Evolutionary conservation across 2,329 filamentous ascomycete genomes (phyloP).

Genomic region (Escovopsis weberi): DNA sequence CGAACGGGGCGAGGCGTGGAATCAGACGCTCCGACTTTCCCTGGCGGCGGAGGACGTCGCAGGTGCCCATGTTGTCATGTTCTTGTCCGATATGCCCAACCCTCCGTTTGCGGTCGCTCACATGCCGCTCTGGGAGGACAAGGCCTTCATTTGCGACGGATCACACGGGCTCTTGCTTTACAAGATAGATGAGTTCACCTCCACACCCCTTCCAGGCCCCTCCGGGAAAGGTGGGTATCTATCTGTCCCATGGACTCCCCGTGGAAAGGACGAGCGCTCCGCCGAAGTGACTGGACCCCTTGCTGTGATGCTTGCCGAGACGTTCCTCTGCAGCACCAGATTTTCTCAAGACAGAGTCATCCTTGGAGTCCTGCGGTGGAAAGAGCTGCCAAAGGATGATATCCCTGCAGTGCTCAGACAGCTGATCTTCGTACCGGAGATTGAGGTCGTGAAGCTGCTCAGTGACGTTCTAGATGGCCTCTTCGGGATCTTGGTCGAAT

Average conservation of each 20-base stretch:
- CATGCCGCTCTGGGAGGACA: conserved; percentile 85
- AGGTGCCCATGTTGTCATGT: conserved; percentile 76
- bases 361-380: conserved; percentile 76
- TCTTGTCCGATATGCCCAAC: conserved; percentile 70
- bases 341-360: conserved; percentile 88
- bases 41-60: conserved; percentile 69
- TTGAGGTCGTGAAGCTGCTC: conserved; percentile 91
- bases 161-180: conserved; percentile 70
- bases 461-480: conserved; percentile 80
- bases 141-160: conserved; percentile 81
- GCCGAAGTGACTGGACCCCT: conserved; percentile 69
- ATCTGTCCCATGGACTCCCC: conserved; percentile 62
- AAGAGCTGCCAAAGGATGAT: conserved; percentile 55
- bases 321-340: conserved; percentile 83
- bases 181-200: conserved; percentile 82
- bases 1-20: conserved; percentile 71
- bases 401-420: conserved; percentile 63
- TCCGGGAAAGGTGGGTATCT: conserved; percentile 76
- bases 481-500: conserved; percentile 81
- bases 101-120: conserved; percentile 85
- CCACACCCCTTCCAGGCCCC: conserved; percentile 44
- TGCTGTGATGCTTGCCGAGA: conserved; percentile 64
- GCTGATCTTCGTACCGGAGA: conserved; percentile 86
- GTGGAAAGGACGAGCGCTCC: conserved; percentile 49
- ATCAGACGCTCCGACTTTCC: conserved; percentile 70